phyloP scores from a whole-genome alignment of 2,329 filamentous ascomycete genomes.

The Emergomyces orientalis region DNA sequence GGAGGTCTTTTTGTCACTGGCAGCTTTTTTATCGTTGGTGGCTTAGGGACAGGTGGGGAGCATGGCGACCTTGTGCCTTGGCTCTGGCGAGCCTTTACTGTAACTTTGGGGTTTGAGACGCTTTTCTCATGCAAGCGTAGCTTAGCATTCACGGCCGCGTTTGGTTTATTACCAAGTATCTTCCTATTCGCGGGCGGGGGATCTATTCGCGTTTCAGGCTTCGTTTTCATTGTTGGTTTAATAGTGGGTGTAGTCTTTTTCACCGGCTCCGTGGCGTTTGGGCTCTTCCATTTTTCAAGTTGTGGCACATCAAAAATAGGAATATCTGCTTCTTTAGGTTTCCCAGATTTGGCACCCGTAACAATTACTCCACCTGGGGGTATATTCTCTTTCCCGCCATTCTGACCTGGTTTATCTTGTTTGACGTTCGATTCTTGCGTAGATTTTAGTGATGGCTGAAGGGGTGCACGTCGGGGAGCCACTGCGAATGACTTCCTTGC shows the following conservation, averaged over 20 bases:
- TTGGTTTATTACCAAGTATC: constrained; percentile 14
- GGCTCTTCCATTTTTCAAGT: constrained; percentile 25
- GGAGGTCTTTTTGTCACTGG: constrained; percentile 11
- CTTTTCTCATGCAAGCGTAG: constrained; percentile 5
- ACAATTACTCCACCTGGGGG: constrained; percentile 38
- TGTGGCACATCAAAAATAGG: constrained; percentile 12
- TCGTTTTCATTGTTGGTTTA: background rate
- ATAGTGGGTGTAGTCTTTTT: background rate
- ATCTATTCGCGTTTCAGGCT: constrained; percentile 9
- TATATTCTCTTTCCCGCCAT: constrained; percentile 54
- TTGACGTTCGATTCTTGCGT: constrained; percentile 35
- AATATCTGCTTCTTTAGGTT: constrained; percentile 12
- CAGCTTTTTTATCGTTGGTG: constrained; percentile 13
- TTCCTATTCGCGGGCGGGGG: constrained; percentile 10
- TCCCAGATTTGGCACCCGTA: constrained; percentile 15
- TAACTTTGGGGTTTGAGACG: background rate
- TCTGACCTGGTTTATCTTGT: constrained; percentile 43
- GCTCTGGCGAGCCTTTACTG: background rate
- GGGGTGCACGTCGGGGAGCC: constrained; percentile 32
- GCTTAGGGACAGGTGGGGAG: background rate
- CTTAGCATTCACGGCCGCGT: constrained; percentile 4
- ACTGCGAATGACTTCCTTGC: constrained; percentile 19
- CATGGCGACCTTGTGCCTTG: background rate
- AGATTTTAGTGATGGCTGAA: constrained; percentile 36
- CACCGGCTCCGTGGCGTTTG: constrained; percentile 1